Evolutionary conservation across 345 rosid genomes (phyloP), one percentile per base, ranked within the genome.

Genomic region (Moricandia moricandioides): DNA sequence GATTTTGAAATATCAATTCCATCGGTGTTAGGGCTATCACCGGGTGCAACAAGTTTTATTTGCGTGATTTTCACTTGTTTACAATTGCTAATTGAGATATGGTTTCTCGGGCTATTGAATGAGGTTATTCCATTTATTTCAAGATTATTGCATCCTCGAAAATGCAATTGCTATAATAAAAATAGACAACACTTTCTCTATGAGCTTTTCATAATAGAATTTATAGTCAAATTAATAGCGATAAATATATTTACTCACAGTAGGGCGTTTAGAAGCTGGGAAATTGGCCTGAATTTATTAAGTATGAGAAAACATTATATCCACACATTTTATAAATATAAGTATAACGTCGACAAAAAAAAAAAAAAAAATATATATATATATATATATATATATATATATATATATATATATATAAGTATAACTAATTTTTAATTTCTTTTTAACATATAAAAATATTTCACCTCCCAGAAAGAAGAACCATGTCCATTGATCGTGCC

Each of bases 1-100:
- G n/a, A n/a, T n/a, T n/a, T n/a, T n/a, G n/a, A n/a, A n/a, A n/a
- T n/a, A n/a, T n/a, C n/a, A 39, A 86, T 82, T 9, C 92, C 92
- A 16, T 88, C 90, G 0, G 92, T 88, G 69, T 88, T 86, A 5
- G 90, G 87, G 71, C 88, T 88, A 3, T 61, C 63, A 0, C 54
- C 63, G 0, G 90, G 88, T n/a, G 89, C 87, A 16, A 5, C 4
- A 2, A 88, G 79, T 1, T 70, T 67, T 5, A 84, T 73, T 13
- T 80, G 35, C n/a, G n/a, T n/a, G n/a, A n/a, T n/a, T n/a, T n/a
- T n/a, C n/a, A n/a, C n/a, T n/a, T n/a, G n/a, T n/a, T 16, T 65
- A 70, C 85, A 70, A 7, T 8, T 1, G 12, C 0, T 3, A 6
- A 88, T 47, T 4, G 75, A 9, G 16, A 88, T 78, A 70, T 85